phyloP scores from a whole-genome alignment of 345 rosid species.

The Nasturtium officinale region DNA sequence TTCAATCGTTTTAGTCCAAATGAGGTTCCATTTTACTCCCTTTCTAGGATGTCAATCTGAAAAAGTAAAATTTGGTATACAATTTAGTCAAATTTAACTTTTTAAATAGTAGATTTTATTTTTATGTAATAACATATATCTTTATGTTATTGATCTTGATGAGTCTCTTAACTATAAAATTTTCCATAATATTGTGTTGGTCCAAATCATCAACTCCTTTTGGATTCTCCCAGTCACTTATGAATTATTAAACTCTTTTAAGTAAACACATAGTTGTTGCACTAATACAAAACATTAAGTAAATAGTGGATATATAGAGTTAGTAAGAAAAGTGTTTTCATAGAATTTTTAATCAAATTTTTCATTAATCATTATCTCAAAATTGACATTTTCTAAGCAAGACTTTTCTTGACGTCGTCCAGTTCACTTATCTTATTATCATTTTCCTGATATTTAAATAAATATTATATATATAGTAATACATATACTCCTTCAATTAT shows the following conservation, averaged over 20 bases:
- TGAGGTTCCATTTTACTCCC: neutral
- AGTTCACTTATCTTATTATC: no score
- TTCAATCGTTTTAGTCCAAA: neutral
- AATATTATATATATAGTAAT: no score
- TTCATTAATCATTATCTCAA: conserved; percentile 8
- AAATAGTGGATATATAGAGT: neutral
- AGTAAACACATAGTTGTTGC: neutral
- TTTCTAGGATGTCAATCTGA: neutral
- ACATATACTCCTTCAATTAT: no score
- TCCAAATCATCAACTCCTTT: neutral
- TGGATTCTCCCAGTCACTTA: conserved; percentile 9
- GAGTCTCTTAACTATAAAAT: neutral
- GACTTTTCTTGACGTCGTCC: neutral
- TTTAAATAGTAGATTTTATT: neutral
- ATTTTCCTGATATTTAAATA: no score
- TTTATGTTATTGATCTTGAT: neutral
- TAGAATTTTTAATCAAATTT: neutral
- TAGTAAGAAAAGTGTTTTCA: neutral
- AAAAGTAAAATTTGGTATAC: neutral
- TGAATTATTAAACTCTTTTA: neutral
- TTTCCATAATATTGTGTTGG: conserved; percentile 12
- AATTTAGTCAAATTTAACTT: neutral
- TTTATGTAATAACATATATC: no score
- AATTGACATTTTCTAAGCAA: neutral
- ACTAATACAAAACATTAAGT: no score